phyloP scores from a whole-genome alignment of 2,329 filamentous ascomycete species.

The Furcasterigmium furcatum region DNA sequence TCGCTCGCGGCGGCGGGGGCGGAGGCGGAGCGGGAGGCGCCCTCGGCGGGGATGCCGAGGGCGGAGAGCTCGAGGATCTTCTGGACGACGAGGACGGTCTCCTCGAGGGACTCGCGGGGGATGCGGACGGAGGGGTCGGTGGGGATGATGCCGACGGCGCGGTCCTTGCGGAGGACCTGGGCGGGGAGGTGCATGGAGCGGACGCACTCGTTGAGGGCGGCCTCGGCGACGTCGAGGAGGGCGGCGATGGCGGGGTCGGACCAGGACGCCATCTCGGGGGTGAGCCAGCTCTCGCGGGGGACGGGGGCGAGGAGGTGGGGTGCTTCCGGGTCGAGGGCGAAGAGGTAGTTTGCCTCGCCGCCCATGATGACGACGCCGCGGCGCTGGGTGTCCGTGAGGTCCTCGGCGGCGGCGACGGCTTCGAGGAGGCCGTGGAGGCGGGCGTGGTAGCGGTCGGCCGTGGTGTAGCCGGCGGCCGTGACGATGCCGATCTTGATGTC shows the following conservation, averaged over 20 bases:
- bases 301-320: constrained; percentile 68
- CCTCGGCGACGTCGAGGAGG: constrained; percentile 87
- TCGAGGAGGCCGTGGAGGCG: constrained; percentile 85
- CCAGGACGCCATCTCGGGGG: constrained; percentile 76
- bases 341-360: constrained; percentile 94
- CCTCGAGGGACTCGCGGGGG: constrained; percentile 85
- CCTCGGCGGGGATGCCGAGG: constrained; percentile 29
- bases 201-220: constrained; percentile 77
- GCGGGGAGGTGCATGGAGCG: constrained; percentile 77
- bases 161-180: constrained; percentile 79
- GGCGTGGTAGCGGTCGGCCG: constrained; percentile 80
- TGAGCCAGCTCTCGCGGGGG: constrained; percentile 65
- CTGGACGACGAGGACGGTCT: constrained; percentile 92
- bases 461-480: constrained; percentile 92
- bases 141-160: constrained; percentile 76
- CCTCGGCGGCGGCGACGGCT: constrained; percentile 59
- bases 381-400: constrained; percentile 64
- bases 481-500: constrained; percentile 91
- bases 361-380: constrained; percentile 87
- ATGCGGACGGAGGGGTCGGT: constrained; percentile 63
- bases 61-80: constrained; percentile 82
- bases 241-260: constrained; percentile 71
- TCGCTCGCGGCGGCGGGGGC: neutral
- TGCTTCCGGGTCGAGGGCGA: constrained; percentile 66
- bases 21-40: constrained; percentile 13